Conservation (phyloP, 2,329 filamentous ascomycete genomes). For the Fusarium sp. region DNA sequence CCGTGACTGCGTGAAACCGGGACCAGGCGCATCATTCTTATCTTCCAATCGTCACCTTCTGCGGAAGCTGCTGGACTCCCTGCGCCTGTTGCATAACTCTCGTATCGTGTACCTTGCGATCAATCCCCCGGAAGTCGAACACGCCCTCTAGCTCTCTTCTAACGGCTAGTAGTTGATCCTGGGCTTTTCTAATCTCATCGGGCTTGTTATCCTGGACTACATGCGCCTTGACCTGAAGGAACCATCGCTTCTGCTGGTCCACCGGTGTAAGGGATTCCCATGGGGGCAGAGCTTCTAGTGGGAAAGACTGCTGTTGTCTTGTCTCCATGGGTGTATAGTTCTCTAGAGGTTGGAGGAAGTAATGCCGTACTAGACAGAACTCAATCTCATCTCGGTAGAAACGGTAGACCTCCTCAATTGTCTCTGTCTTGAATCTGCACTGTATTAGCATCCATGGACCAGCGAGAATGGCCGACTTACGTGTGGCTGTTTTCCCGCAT, state of each 20-base stretch:
- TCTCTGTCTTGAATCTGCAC: slow-evolving; percentile 64
- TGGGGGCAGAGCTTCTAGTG: slow-evolving; percentile 56
- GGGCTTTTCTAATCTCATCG: slow-evolving; percentile 68
- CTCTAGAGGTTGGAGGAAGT: slow-evolving; percentile 56
- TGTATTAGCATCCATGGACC: neutral
- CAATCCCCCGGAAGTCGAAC: slow-evolving; percentile 65
- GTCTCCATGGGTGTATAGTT: slow-evolving; percentile 53
- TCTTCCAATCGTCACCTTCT: slow-evolving; percentile 54
- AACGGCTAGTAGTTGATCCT: slow-evolving; percentile 63
- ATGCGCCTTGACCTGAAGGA: slow-evolving; percentile 66
- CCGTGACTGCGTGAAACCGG: neutral
- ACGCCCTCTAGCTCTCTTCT: slow-evolving; percentile 64
- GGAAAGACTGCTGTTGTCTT: slow-evolving; percentile 30
- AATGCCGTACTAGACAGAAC: slow-evolving; percentile 65
- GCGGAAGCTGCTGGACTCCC: too few species aligned
- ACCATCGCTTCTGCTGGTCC: slow-evolving; percentile 66
- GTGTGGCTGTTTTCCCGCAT: slow-evolving; percentile 66
- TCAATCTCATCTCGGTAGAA: slow-evolving; percentile 69
- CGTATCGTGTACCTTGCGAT: slow-evolving; percentile 68
- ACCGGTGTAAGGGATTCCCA: slow-evolving; percentile 63
- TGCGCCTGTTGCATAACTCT: slow-evolving; percentile 56
- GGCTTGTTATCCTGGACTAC: slow-evolving; percentile 70
- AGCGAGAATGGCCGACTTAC: slow-evolving; percentile 52
- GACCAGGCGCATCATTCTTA: slow-evolving; percentile 20
- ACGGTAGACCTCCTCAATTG: slow-evolving; percentile 65